A percentile compares a stretch with the other conserved stretches of the same genome.
Conservation (phyloP, 495 filamentous ascomycete species). For the Aspergillus nanangensis region DNA sequence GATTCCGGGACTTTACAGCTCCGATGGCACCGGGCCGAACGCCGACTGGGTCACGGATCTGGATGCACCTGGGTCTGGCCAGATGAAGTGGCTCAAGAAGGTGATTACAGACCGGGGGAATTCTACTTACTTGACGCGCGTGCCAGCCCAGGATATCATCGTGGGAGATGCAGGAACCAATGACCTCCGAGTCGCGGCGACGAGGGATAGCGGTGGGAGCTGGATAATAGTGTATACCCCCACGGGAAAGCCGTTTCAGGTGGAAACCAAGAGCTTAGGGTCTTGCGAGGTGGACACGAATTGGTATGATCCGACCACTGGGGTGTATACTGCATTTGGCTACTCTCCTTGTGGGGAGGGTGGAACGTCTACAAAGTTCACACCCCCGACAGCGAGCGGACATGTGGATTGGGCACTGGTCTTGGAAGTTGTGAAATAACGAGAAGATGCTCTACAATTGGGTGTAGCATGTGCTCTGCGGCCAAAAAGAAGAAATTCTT, state of each 20-base stretch:
- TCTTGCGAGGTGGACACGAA: not conserved
- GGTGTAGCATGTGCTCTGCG: too few relatives aligned
- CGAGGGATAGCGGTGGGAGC: not conserved
- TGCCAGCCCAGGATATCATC: slow-evolving; percentile 7
- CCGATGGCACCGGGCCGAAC: not conserved
- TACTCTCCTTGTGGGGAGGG: not conserved
- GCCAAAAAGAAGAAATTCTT: too few relatives aligned
- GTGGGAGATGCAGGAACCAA: slow-evolving; percentile 4
- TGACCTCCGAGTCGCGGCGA: slow-evolving; percentile 1
- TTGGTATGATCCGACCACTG: slow-evolving; percentile 1
- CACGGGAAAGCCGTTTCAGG: not conserved
- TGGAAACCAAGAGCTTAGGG: not conserved
- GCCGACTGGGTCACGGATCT: not conserved
- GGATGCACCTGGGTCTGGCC: slow-evolving; percentile 1
- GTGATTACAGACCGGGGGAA: not conserved
- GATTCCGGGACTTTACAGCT: not conserved
- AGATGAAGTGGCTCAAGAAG: slow-evolving; percentile 7
- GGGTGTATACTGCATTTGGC: not conserved
- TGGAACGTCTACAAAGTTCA: not conserved
- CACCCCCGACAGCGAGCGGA: not conserved
- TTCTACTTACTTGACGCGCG: not conserved
- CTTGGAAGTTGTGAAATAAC: too few relatives aligned
- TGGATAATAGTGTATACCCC: slow-evolving; percentile 11
- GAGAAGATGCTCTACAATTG: too few relatives aligned
- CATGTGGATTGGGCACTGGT: slow-evolving; percentile 6